Evolutionary conservation across 352 stramenopile genomes (phyloP).

Genomic region (Phytophthora tentaculata): DNA sequence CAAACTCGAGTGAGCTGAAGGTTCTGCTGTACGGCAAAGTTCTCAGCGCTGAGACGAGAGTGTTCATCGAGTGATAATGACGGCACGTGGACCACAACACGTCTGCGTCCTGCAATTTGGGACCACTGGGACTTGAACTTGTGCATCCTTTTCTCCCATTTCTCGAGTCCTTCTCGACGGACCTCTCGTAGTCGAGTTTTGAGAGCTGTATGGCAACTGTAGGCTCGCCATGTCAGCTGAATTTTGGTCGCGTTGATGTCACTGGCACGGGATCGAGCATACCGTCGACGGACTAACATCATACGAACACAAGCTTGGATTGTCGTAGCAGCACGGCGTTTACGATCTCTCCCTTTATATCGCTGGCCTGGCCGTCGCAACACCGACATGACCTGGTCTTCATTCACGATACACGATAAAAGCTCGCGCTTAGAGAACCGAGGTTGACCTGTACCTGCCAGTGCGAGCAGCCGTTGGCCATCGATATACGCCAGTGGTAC

Average conservation of each 20-base stretch:
- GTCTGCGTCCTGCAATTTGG: conserved; percentile 51
- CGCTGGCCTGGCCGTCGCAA: conserved; percentile 73
- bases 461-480: conserved; percentile 73
- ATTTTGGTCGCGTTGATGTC: conserved; percentile 58
- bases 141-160: conserved; percentile 60
- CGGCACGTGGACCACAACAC: conserved; percentile 83
- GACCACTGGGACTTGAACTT: conserved; percentile 59
- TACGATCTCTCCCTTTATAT: conserved; percentile 79
- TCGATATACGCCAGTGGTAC: conserved; percentile 89
- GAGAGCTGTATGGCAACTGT: conserved; percentile 47
- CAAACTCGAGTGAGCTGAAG: conserved; percentile 83
- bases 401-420: conserved; percentile 85
- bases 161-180: conserved; percentile 42
- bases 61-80: conserved; percentile 81
- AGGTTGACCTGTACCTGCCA: conserved; percentile 70
- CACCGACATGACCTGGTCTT: conserved; percentile 81
- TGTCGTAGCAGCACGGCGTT: conserved; percentile 63
- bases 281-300: conserved; percentile 52
- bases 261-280: conserved; percentile 47
- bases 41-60: conserved; percentile 63
- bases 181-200: conserved; percentile 44
- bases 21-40: conserved; percentile 82
- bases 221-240: conserved; percentile 68
- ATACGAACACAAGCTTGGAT: conserved; percentile 82
- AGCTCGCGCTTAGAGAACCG: conserved; percentile 66